Percentiles rank a stretch among this genome's conserved stretches.
Conservation (phyloP, 1,284 basidiomycete species). For the Cutaneotrichosporon mucoides region DNA sequence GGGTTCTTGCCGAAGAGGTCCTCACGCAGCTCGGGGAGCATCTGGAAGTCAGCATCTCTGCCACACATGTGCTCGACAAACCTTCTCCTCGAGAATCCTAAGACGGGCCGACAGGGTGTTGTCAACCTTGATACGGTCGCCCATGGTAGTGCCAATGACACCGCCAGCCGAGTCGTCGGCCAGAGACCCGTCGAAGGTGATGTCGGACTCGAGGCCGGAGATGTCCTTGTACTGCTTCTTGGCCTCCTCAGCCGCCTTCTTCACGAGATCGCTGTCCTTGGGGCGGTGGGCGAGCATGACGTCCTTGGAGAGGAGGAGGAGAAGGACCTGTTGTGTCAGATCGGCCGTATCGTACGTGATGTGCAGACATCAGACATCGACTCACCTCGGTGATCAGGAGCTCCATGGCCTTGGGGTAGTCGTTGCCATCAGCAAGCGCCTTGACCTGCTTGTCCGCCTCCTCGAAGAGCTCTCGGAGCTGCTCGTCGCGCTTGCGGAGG, state of each 20-base stretch:
- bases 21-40: conserved; percentile 83
- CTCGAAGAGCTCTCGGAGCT: conserved; percentile 83
- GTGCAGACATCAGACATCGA: not conserved
- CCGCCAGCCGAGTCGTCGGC: conserved; percentile 78
- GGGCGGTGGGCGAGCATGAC: conserved; percentile 41
- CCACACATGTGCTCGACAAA: conserved; percentile 46
- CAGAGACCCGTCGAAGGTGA: conserved; percentile 64
- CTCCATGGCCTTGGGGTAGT: conserved; percentile 74
- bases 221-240: conserved; percentile 44
- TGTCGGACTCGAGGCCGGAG: conserved; percentile 64
- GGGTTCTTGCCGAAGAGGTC: conserved; percentile 79
- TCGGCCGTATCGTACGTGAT: no score
- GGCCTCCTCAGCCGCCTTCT: conserved; percentile 34
- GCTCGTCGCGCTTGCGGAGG: conserved; percentile 89
- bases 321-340: conserved; percentile 50
- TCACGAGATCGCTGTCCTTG: conserved; percentile 40
- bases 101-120: conserved; percentile 88
- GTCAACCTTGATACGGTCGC: conserved; percentile 75
- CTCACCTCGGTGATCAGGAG: conserved; percentile 73
- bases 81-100: conserved; percentile 79
- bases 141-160: conserved; percentile 67
- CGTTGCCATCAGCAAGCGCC: conserved; percentile 64
- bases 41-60: conserved; percentile 54
- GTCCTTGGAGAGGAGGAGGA: conserved; percentile 67
- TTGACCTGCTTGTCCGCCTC: conserved; percentile 64